phyloP scores from a whole-genome alignment of 176 grass and related monocot species.

The Ensete ventricosum region DNA sequence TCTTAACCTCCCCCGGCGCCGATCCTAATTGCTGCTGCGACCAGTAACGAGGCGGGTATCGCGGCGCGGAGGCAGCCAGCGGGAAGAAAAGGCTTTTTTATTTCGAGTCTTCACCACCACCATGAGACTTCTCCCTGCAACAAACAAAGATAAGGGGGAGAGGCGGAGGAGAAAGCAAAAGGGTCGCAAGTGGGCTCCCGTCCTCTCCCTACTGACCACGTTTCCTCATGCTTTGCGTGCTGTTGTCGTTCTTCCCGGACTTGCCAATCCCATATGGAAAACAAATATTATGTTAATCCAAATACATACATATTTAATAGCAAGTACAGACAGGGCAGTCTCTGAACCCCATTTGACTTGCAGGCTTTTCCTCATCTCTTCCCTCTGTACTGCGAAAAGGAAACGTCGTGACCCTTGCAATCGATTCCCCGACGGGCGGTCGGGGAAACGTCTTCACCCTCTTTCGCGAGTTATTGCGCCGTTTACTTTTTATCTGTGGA shows the following conservation, averaged over 20 bases:
- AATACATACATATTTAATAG: background rate
- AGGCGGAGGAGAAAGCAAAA: too few relatives aligned
- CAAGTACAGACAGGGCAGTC: background rate
- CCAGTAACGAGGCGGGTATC: constrained; percentile 11
- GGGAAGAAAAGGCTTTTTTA: background rate
- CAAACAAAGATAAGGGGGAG: too few relatives aligned
- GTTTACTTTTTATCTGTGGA: background rate
- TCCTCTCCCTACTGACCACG: background rate
- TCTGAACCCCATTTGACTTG: background rate
- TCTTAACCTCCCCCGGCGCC: too few relatives aligned
- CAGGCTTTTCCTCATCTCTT: background rate
- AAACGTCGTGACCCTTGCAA: background rate
- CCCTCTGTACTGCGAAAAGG: background rate
- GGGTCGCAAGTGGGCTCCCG: background rate
- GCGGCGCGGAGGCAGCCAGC: too few relatives aligned
- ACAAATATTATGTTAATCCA: background rate
- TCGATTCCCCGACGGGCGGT: background rate
- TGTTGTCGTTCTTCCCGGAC: background rate
- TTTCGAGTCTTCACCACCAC: background rate
- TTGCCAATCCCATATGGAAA: background rate
- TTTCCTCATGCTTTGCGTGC: background rate
- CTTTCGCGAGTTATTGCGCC: background rate
- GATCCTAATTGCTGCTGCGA: background rate
- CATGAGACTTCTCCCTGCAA: background rate
- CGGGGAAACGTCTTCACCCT: background rate